Base-by-base conservation (phyloP, 768 basidiomycete species). In the Mycena venus region DNA sequence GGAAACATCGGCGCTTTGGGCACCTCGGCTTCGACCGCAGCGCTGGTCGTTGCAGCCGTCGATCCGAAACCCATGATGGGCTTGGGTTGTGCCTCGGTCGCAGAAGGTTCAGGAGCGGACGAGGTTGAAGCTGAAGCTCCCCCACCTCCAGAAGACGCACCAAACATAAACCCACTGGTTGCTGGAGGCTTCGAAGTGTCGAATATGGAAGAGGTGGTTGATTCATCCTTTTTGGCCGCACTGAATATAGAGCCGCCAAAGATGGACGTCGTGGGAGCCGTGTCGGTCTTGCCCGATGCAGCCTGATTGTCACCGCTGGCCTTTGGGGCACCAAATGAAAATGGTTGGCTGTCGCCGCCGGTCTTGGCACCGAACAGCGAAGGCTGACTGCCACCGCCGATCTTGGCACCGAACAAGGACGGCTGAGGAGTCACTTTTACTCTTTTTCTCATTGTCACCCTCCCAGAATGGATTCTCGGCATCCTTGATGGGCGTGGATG, bases 391-490 rank as follows among this genome's bases (percentile, higher is more conserved):
- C 27, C 38, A 5, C 42, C 53, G 38, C 42, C 40, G 11, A n/a
- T 3, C 31, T 61, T 51, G 3, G 47, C 65, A 55, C 72, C 68
- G 64, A 75, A 72, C 15, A 72, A 68, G 8, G 69, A 72, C 47
- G 75, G 25, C 62, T 51, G 69, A n/a, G 19, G 60, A 56, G 32
- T 47, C 75, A 19, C 27, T 34, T 14, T 23, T 66, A 58, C 75
- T 75, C 42, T 77, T 80, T 62, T 81, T 83, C 6, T 21, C 25
- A 21, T 25, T 19, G 31, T 85, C 84, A 34, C 86, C 85, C 31
- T 86, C 85, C 86, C 86, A 88, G 23, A 88, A 78, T 0, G 86
- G 85, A 74, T 88, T 88, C 56, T 85, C 85, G 15, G 70, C 71
- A 68, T 87, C 86, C 51, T 86, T 85, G 19, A 85, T 78, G 25